Evolutionary conservation across 2,329 filamentous ascomycete genomes (phyloP).

Genomic region (Helotiales sp.): DNA sequence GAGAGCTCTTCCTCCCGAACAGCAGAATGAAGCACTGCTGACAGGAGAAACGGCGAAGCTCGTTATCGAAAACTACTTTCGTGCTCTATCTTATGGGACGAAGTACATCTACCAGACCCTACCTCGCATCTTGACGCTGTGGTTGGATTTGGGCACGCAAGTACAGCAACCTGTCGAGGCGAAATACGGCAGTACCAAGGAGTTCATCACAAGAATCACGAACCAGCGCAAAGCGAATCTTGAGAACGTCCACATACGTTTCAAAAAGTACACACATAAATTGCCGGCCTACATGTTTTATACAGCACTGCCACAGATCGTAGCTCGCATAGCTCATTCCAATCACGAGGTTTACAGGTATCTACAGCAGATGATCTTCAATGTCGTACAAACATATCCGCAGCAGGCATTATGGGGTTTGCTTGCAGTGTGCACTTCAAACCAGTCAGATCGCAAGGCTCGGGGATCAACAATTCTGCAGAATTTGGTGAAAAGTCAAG

Average conservation of each 20-base stretch:
- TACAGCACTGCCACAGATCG: constrained; percentile 85
- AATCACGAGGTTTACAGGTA: constrained; percentile 78
- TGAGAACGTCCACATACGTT: constrained; percentile 70
- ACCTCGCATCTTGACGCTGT: constrained; percentile 88
- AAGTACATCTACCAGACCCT: constrained; percentile 97
- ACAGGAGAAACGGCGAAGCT: constrained; percentile 85
- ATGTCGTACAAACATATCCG: constrained; percentile 85
- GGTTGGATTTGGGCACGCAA: constrained; percentile 87
- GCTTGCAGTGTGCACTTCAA: constrained; percentile 84
- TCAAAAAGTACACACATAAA: constrained; percentile 77
- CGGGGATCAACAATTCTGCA: constrained; percentile 59
- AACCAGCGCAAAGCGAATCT: constrained; percentile 68
- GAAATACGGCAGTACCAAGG: constrained; percentile 49
- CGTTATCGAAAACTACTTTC: constrained; percentile 91
- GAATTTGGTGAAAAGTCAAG: constrained; percentile 50
- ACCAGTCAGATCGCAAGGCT: constrained; percentile 68
- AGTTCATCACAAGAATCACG: constrained; percentile 58
- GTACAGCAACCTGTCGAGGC: constrained; percentile 64
- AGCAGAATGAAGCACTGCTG: constrained; percentile 77
- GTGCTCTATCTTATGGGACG: constrained; percentile 84
- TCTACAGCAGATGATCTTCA: constrained; percentile 79
- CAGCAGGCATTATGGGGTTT: constrained; percentile 92
- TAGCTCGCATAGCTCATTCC: constrained; percentile 92
- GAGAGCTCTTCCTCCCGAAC: constrained; percentile 73
- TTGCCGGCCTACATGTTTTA: constrained; percentile 81